Base-by-base conservation (phyloP, 495 filamentous ascomycete genomes). In the Beverwykella pulmonaria region DNA sequence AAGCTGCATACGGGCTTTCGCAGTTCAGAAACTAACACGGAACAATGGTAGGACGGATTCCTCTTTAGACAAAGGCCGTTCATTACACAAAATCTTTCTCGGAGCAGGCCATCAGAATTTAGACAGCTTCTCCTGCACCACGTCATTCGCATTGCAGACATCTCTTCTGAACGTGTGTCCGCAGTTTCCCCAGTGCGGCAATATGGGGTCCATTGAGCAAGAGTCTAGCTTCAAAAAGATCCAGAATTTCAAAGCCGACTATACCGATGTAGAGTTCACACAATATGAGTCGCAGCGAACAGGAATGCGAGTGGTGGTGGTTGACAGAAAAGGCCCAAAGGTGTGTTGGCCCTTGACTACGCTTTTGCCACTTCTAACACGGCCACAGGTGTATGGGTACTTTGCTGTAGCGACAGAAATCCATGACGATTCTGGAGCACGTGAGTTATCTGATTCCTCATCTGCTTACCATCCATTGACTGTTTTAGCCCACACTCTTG, bases 321-420 rank as follows among this genome's bases (percentile, higher is more conserved):
- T 93, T 55, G 91, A 97, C 73, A 87, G 90, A 73, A 88, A 93
- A 74, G 92, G 94, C 4, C 94, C 94, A 10, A 99, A 96, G 75
- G 85, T 65, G 15, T 30, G 52, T 58, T 27, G 27, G 4, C 39
- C 17, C 23, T 60, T 19, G 7, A 32, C 23, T 26, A 19, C 0
- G 7, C 48, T 25, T n/a, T 17, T 23, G 22, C 9, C 1, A 1
- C 26, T 44, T 34, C 48, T 41, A 46, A 41, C 6, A 17, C n/a
- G n/a, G 8, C 47, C 10, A 7, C 17, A 69, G 66, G 26, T 98
- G 55, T 87, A 92, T 63, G 95, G 94, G 14, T 96, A 92, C 75
- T 98, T 99, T 77, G 86, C 93, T 47, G 83, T 99, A 49, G 94
- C 95, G 27, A 99, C 95, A 9, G 94, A 99, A 76, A 97, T 99